Evolutionary conservation across 495 filamentous ascomycete species (phyloP).

Genomic region (Talaromyces borbonicus): DNA sequence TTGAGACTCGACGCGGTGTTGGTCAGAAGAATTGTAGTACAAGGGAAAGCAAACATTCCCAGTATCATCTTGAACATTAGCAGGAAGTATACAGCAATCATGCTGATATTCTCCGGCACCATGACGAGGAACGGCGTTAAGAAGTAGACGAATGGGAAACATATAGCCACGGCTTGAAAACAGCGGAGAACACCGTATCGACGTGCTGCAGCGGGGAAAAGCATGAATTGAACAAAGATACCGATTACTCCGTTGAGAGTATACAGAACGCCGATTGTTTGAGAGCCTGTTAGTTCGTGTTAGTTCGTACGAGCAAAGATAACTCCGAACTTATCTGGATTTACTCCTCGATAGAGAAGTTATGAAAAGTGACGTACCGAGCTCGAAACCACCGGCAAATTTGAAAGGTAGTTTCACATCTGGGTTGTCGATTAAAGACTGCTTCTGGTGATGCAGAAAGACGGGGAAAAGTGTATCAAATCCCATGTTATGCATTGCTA

Average conservation of each 20-base stretch:
- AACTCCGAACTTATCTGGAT: no score
- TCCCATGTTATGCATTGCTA: slow-evolving; percentile 66
- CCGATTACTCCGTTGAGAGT: slow-evolving; percentile 63
- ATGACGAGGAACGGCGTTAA: slow-evolving; percentile 18
- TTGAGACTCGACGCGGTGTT: slow-evolving; percentile 68
- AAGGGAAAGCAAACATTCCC: slow-evolving; percentile 77
- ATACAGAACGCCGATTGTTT: slow-evolving; percentile 67
- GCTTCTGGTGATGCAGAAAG: slow-evolving; percentile 64
- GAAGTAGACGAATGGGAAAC: slow-evolving; percentile 6
- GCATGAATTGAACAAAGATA: slow-evolving; percentile 66
- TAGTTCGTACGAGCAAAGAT: background rate
- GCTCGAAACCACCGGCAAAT: slow-evolving; percentile 69
- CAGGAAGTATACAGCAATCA: slow-evolving; percentile 37
- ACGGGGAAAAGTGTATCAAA: slow-evolving; percentile 76
- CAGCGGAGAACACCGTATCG: slow-evolving; percentile 62
- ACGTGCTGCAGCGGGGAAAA: slow-evolving; percentile 62
- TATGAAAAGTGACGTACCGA: slow-evolving; percentile 28
- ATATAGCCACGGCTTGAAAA: slow-evolving; percentile 42
- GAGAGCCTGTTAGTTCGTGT: slow-evolving; percentile 32
- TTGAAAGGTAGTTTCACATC: slow-evolving; percentile 59
- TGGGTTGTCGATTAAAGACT: slow-evolving; percentile 44
- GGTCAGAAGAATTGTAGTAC: slow-evolving; percentile 78
- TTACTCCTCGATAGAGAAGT: background rate
- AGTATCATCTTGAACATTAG: slow-evolving; percentile 60
- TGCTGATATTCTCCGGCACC: slow-evolving; percentile 14